These are phyloP conservation scores for Populus deltoides DNA, from an alignment of 345 rosid species.

Conservation along the genomic window DNA sequence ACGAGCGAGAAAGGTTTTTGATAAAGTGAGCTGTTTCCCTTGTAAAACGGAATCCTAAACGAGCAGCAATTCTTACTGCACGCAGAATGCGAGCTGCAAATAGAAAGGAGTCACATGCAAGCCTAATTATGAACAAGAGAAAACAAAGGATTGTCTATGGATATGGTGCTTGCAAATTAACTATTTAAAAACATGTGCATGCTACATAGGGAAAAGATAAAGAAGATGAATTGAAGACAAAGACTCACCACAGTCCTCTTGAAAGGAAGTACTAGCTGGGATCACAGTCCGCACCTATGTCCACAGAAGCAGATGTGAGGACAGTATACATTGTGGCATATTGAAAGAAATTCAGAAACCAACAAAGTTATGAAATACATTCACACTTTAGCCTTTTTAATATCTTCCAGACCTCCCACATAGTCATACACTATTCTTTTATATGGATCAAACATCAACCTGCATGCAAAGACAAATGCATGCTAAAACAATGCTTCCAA, in stretches of 20 bases:
- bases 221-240: background rate
- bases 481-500: background rate
- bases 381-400: slow-evolving; percentile 91
- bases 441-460: slow-evolving; percentile 94
- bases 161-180: background rate
- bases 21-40: slow-evolving; percentile 76
- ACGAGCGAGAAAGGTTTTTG: slow-evolving; percentile 49
- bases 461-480: slow-evolving; percentile 32
- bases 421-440: slow-evolving; percentile 77
- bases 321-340: background rate
- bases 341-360: slow-evolving; percentile 18
- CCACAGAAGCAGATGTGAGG: slow-evolving; percentile 18
- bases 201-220: background rate
- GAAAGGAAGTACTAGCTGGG: slow-evolving; percentile 61
- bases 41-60: slow-evolving; percentile 73
- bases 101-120: slow-evolving; percentile 8
- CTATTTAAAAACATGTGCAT: background rate
- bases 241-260: slow-evolving; percentile 40
- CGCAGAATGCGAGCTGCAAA: slow-evolving; percentile 82
- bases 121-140: background rate
- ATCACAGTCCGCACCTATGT: slow-evolving; percentile 58
- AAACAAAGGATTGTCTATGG: background rate
- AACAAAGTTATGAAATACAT: slow-evolving; percentile 42
- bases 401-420: slow-evolving; percentile 85
- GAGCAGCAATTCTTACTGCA: slow-evolving; percentile 68